Evolutionary conservation across 208 protist species (phyloP).

Genomic region (Crithidia sp.): DNA sequence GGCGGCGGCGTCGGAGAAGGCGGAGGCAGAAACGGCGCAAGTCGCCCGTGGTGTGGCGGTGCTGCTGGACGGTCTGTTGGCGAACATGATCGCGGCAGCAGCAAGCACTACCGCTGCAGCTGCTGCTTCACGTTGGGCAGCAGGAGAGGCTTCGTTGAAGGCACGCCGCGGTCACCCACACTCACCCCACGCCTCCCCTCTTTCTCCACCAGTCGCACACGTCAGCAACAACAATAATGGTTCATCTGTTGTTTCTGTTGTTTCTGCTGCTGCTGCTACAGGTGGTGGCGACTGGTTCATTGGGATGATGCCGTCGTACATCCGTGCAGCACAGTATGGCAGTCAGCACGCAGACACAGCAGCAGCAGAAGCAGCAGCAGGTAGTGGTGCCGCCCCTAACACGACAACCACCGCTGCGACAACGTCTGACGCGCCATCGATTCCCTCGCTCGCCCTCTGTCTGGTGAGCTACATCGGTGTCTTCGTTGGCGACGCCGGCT

Average conservation of each 20-base stretch:
- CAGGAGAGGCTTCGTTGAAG: neutral
- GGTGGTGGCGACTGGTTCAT: constrained; percentile 21
- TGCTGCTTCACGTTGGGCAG: neutral
- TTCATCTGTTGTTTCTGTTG: neutral
- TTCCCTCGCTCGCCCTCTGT: constrained; percentile 24
- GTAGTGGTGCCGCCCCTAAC: too few species aligned
- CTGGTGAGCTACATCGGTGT: constrained; percentile 30
- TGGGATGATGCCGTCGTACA: constrained; percentile 32
- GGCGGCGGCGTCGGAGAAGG: neutral
- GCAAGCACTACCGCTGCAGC: neutral
- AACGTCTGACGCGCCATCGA: neutral
- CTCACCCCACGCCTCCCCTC: neutral
- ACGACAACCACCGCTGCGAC: neutral
- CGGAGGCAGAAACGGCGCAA: neutral
- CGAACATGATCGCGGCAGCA: neutral
- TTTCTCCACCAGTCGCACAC: too few species aligned
- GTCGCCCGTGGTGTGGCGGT: constrained; percentile 3
- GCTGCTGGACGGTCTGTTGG: constrained; percentile 22
- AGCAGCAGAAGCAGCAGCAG: neutral
- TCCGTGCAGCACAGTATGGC: constrained; percentile 17
- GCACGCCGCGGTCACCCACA: constrained; percentile 13
- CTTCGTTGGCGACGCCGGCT: constrained; percentile 26
- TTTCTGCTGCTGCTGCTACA: neutral
- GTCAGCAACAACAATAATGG: too few species aligned
- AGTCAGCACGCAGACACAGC: neutral